Base-by-base conservation (phyloP, 2,329 filamentous ascomycete species). In the Graphilbum ipis-grandicollis region DNA sequence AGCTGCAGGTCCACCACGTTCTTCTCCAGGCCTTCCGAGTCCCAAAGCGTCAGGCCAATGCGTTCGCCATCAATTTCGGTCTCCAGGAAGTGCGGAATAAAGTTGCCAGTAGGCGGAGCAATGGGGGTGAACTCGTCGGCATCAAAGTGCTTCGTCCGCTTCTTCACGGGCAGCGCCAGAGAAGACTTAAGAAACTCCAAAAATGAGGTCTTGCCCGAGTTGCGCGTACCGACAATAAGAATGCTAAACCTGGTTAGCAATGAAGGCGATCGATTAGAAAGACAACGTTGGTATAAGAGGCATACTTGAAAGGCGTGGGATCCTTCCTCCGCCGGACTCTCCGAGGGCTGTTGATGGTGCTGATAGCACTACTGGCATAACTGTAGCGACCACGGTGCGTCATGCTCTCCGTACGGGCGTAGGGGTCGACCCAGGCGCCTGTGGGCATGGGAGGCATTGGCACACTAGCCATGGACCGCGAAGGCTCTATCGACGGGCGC, bases 291-390 rank as follows among this genome's bases (percentile, higher is more conserved):
- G 10, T 28, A 15, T 7, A 31, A 31, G 2, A 30, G 12, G 71
- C 85, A 71, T 65, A 96, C 88, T 98, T 98, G 71, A 96, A 93
- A 1, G 90, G 85, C 10, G 88, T 94, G 9, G 90, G 90, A 52
- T 98, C 90, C 66, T 93, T 96, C 62, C 90, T 78, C 63, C 88
- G 79, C 49, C 90, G 77, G 46, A 96, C 78, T 53, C 86, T 76
- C 46, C 90, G 76, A 44, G 90, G 88, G 56, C 80, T 93, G 63
- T 93, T 93, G 61, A 93, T 75, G 41, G 83, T 80, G 64, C 83
- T 93, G 46, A 88, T 72, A 37, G 82, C 79, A 57, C 81, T 92
- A 61, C 82, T 93, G 39, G 88, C 85, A 59, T 94, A 96, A 62
- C 86, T 94, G 60, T 93, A 93, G 46, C 90, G 80, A 42, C 88